Percentiles rank a stretch among this genome's conserved stretches.
These are phyloP conservation scores for Orbilia ellipsospora DNA, from an alignment of 2,329 filamentous ascomycete species.

Conservation along the genomic window DNA sequence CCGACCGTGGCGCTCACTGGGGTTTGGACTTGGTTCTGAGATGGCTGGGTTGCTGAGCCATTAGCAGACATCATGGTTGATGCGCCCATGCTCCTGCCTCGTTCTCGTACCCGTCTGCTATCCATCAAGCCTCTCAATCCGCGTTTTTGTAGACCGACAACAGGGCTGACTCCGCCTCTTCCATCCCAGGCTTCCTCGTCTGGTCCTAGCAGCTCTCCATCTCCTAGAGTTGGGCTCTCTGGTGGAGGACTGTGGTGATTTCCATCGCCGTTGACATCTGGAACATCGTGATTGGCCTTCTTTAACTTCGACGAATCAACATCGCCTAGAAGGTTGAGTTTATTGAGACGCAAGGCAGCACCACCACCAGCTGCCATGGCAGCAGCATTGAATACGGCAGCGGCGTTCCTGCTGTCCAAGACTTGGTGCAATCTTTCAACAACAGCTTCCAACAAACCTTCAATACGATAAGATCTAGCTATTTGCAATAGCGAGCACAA, in stretches of 20 bases:
- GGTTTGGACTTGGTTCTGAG: constrained; percentile 19
- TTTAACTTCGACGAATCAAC: constrained; percentile 27
- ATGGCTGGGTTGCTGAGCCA: background rate
- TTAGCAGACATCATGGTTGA: constrained; percentile 28
- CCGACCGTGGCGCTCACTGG: constrained; percentile 41
- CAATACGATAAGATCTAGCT: constrained; percentile 89
- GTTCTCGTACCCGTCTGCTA: constrained; percentile 83
- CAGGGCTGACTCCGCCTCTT: constrained; percentile 80
- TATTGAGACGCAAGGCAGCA: constrained; percentile 76
- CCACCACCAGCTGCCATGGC: constrained; percentile 97
- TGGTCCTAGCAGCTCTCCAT: constrained; percentile 63
- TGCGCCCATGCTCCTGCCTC: constrained; percentile 65
- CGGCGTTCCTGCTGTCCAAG: constrained; percentile 91
- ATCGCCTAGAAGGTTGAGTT: constrained; percentile 67
- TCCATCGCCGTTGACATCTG: constrained; percentile 35
- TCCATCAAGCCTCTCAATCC: constrained; percentile 95
- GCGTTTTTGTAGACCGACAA: constrained; percentile 94
- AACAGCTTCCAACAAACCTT: constrained; percentile 90
- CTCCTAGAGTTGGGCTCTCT: constrained; percentile 62
- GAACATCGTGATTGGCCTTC: constrained; percentile 36
- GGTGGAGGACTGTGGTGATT: constrained; percentile 37
- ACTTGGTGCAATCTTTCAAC: constrained; percentile 89
- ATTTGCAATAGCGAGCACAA: constrained; percentile 94
- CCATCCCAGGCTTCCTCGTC: constrained; percentile 76
- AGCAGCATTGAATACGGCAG: constrained; percentile 96